A percentile compares a stretch with the other conserved stretches of the same genome.
Evolutionary conservation across 257 asterid species (phyloP).

Genomic region (Knoxia roxburghii): DNA sequence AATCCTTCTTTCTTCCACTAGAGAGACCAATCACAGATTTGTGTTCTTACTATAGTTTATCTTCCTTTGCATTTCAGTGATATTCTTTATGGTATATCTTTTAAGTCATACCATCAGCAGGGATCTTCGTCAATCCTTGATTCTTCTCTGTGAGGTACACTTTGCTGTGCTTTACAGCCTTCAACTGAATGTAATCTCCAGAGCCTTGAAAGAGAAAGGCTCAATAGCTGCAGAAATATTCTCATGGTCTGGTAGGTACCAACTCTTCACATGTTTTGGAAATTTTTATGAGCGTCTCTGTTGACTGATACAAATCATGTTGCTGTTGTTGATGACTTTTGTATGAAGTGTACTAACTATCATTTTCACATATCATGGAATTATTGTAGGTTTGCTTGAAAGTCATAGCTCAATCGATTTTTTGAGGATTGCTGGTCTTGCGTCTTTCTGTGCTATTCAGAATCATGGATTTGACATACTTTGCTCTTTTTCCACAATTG

Average conservation of each 20-base stretch:
- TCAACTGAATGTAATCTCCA: conserved; percentile 73
- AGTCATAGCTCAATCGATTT: conserved; percentile 70
- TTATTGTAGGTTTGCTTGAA: conserved; percentile 65
- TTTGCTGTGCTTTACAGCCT: conserved; percentile 76
- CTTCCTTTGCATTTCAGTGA: conserved; percentile 42
- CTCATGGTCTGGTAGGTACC: conserved; percentile 69
- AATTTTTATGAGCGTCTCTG: neutral
- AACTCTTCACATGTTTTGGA: neutral
- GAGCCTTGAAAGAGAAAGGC: conserved; percentile 54
- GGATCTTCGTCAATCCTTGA: conserved; percentile 74
- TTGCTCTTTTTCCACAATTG: conserved; percentile 85
- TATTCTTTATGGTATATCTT: conserved; percentile 80
- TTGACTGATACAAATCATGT: neutral
- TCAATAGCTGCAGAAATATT: conserved; percentile 59
- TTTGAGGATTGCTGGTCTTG: conserved; percentile 72
- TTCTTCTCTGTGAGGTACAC: conserved; percentile 89
- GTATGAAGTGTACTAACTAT: neutral
- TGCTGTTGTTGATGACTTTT: neutral
- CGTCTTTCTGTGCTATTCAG: conserved; percentile 86
- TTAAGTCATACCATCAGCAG: conserved; percentile 62
- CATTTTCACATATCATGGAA: conserved; percentile 17
- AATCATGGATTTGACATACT: conserved; percentile 86
- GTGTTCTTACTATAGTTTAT: conserved; percentile 1
- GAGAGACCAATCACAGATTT: neutral
- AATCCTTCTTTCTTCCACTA: conserved; percentile 17